A percentile compares a stretch with the other conserved stretches of the same genome.
Conservation (phyloP, 352 stramenopile species). For the Globisporangium yorkense region DNA sequence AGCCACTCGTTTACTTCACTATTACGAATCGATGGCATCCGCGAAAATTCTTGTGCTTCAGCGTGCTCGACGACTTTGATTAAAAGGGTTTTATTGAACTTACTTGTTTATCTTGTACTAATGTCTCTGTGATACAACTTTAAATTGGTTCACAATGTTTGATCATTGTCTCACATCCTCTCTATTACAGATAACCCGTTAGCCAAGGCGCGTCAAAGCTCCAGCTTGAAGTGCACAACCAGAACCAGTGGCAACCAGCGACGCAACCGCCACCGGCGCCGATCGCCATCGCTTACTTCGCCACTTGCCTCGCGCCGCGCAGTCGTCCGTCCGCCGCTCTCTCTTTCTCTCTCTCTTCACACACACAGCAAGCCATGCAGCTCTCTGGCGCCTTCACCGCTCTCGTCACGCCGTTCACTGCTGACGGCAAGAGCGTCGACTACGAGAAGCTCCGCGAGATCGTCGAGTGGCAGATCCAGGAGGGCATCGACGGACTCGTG, state of each 20-base stretch:
- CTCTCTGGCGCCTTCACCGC: slow-evolving; percentile 88
- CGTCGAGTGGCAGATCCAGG: slow-evolving; percentile 90
- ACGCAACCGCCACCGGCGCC: too few species aligned
- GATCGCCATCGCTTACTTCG: slow-evolving; percentile 6
- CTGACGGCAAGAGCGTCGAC: slow-evolving; percentile 89
- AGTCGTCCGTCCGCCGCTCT: background rate
- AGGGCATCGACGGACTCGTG: slow-evolving; percentile 95
- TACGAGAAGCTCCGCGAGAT: slow-evolving; percentile 90
- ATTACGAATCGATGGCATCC: background rate
- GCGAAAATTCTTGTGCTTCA: slow-evolving; percentile 21
- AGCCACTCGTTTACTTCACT: background rate
- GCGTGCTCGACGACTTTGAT: background rate
- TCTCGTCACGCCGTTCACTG: slow-evolving; percentile 95
- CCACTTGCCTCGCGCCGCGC: slow-evolving; percentile 8
- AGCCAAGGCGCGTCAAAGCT: background rate
- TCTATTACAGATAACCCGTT: background rate
- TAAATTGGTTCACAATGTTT: background rate
- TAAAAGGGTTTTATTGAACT: background rate
- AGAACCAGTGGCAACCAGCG: slow-evolving; percentile 13
- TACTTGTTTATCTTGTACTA: background rate
- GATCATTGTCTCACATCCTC: too few species aligned
- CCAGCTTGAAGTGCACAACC: slow-evolving; percentile 22
- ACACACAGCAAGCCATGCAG: slow-evolving; percentile 6
- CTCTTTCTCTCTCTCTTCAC: background rate
- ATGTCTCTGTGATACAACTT: background rate